phyloP scores from a whole-genome alignment of 2,329 filamentous ascomycete genomes.

The Fusarium goolgardi region DNA sequence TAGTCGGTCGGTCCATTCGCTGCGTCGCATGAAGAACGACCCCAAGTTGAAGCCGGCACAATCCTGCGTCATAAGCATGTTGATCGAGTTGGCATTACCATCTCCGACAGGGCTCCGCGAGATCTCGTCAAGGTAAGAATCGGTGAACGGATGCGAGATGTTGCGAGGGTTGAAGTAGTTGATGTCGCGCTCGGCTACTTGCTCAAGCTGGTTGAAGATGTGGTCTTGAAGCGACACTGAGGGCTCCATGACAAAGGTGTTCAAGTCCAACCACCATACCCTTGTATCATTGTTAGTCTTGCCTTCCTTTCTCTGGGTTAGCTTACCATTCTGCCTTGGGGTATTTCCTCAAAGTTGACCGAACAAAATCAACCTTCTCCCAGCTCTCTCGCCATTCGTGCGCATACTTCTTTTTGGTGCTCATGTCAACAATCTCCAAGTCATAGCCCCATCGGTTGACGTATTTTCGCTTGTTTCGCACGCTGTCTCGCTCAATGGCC shows the following conservation, averaged over 20 bases:
- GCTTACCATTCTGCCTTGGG: slow-evolving; percentile 94
- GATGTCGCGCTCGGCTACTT: slow-evolving; percentile 90
- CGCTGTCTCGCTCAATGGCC: slow-evolving; percentile 96
- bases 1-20: slow-evolving; percentile 88
- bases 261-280: slow-evolving; percentile 99
- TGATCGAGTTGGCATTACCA: slow-evolving; percentile 80
- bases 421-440: slow-evolving; percentile 97
- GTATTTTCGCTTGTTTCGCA: slow-evolving; percentile 94
- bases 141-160: slow-evolving; percentile 83
- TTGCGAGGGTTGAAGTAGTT: slow-evolving; percentile 96
- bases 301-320: not conserved
- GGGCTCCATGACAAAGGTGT: slow-evolving; percentile 98
- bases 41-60: slow-evolving; percentile 96
- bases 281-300: slow-evolving; percentile 67
- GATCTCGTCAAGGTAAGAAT: slow-evolving; percentile 79
- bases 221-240: slow-evolving; percentile 89
- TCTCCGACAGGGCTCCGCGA: slow-evolving; percentile 81
- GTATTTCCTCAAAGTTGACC: slow-evolving; percentile 90
- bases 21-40: slow-evolving; percentile 90
- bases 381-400: slow-evolving; percentile 99
- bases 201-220: slow-evolving; percentile 83
- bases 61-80: slow-evolving; percentile 91
- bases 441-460: slow-evolving; percentile 91
- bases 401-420: slow-evolving; percentile 97
- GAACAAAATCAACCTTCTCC: slow-evolving; percentile 97